A percentile compares a stretch with the other conserved stretches of the same genome.
Evolutionary conservation across 2,329 filamentous ascomycete genomes (phyloP).

Genomic region (Fusarium sp.): DNA sequence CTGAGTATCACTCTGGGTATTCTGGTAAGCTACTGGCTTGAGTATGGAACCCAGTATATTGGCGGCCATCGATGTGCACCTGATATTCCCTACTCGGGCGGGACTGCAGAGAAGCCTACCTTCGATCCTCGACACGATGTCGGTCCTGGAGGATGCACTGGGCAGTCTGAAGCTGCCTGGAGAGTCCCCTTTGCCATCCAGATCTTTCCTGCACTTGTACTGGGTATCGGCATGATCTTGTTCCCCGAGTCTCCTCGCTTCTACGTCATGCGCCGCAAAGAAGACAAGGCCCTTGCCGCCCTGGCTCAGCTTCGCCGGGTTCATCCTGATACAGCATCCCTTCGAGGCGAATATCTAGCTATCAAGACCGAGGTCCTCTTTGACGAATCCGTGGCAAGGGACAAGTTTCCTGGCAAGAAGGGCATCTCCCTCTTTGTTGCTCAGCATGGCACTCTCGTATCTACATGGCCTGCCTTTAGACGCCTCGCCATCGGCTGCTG

Average conservation of each 20-base stretch:
- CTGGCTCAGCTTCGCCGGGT: constrained; percentile 39
- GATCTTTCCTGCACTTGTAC: constrained; percentile 42
- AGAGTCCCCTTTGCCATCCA: constrained; percentile 46
- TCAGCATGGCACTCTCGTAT: neutral
- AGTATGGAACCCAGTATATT: constrained; percentile 46
- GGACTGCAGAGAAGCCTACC: neutral
- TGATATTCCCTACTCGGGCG: neutral
- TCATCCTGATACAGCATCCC: constrained; percentile 28
- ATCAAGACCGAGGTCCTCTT: constrained; percentile 43
- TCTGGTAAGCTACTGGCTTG: constrained; percentile 47
- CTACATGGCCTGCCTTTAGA: constrained; percentile 55
- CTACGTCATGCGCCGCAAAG: constrained; percentile 39
- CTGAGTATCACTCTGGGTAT: constrained; percentile 48
- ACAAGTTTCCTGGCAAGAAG: constrained; percentile 48
- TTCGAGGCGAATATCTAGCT: constrained; percentile 41
- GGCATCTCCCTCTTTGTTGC: constrained; percentile 49
- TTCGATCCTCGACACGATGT: neutral
- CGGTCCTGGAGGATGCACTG: neutral
- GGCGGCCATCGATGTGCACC: constrained; percentile 6
- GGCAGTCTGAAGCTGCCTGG: constrained; percentile 37
- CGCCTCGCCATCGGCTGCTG: constrained; percentile 58
- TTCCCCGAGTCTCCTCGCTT: constrained; percentile 45
- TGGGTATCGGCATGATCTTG: constrained; percentile 40
- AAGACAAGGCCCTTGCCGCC: constrained; percentile 37
- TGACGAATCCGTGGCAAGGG: constrained; percentile 41